Evolutionary conservation across 1,284 basidiomycete species (phyloP), one percentile per base, ranked within the genome.

Genomic region (Sparassis latifolia): DNA sequence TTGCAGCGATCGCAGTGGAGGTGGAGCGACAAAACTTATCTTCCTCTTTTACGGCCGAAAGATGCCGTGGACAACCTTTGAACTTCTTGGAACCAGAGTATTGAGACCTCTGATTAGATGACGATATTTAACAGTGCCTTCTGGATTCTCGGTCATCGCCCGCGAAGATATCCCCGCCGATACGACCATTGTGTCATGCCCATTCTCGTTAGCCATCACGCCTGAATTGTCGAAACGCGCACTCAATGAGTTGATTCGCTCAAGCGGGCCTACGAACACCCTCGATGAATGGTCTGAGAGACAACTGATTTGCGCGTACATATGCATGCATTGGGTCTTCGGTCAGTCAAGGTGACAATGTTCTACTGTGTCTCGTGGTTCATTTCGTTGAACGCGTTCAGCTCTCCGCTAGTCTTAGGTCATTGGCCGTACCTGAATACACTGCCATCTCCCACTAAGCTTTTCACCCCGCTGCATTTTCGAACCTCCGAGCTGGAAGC

Each of bases 381-480:
- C 44, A 20, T 42, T 20, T 45, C 33, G 10, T 29, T 42, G 10
- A 47, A 46, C 31, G 12, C 33, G 45, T 49, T 57, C 58, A 9
- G 40, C 40, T 28, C 40, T 7, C 40, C 40, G 28, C 6, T 52
- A 9, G 55, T 56, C 3, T 66, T 89, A 41, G 60, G 52, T 12
- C 85, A 89, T 60, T 60, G 66, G 20, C 76, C 78, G 3, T 95
- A 96, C 62, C 64, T 92, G 37, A 67, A 76, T 32, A 79, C 77
- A 1, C 74, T 95, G 0, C 92, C 93, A 0, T 45, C 71, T 0
- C 48, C 74, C 0, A 66, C 74, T 2, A 70, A 73, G 45, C 73
- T 94, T 2, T 69, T 72, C n/a, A 94, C 92, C 0, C 79, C 92
- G 0, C 70, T 92, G n/a, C 82, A 88, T 58, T 96, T 89, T 62